Conservation (phyloP, 2,329 filamentous ascomycete genomes). For the Cyphellophora europaea region DNA sequence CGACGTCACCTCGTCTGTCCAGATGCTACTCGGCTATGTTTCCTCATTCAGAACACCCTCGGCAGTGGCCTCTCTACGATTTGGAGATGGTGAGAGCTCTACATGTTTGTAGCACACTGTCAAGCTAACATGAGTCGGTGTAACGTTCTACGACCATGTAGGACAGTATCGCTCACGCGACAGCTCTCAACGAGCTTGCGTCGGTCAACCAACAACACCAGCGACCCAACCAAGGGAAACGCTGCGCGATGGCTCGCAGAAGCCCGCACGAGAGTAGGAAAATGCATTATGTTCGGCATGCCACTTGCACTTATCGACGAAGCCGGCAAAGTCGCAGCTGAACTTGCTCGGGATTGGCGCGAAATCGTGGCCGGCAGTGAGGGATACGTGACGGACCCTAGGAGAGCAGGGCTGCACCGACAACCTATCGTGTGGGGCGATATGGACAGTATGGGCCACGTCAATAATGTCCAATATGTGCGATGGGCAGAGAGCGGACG, state of each 20-base stretch:
- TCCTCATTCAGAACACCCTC: not conserved
- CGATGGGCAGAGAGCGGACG: conserved; percentile 74
- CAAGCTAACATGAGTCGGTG: not conserved
- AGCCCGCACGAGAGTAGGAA: conserved; percentile 57
- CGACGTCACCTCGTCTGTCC: too few relatives aligned
- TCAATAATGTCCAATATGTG: conserved; percentile 80
- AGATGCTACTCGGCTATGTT: not conserved
- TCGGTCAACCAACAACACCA: not conserved
- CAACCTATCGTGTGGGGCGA: conserved; percentile 75
- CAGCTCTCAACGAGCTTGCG: not conserved
- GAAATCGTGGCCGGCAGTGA: conserved; percentile 63
- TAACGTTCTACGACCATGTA: not conserved
- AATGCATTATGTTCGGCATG: conserved; percentile 67
- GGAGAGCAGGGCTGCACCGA: conserved; percentile 52
- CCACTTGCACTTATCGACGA: conserved; percentile 46
- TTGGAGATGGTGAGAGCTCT: too few relatives aligned
- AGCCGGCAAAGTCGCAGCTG: conserved; percentile 50
- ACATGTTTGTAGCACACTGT: not conserved
- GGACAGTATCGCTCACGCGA: not conserved
- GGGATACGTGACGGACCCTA: conserved; percentile 59
- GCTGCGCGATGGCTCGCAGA: conserved; percentile 58
- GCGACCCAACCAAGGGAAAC: not conserved
- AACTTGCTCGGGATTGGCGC: conserved; percentile 59
- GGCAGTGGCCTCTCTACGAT: too few relatives aligned
- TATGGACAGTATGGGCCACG: conserved; percentile 52